phyloP scores from a whole-genome alignment of 2,329 filamentous ascomycete species.

The Xylariaceae sp. region DNA sequence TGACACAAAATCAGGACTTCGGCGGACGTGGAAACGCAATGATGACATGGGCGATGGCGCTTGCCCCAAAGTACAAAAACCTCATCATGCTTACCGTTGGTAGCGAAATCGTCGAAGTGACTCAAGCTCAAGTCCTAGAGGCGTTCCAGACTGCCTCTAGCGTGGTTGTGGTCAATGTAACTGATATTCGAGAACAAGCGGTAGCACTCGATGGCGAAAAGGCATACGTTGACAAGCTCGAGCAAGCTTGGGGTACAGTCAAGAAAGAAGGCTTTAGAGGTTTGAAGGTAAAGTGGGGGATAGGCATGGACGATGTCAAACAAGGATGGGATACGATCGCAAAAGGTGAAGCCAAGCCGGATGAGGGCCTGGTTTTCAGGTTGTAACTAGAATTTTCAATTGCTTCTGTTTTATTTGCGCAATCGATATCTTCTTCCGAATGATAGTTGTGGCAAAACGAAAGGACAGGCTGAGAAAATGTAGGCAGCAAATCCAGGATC shows the following conservation, averaged over 20 bases:
- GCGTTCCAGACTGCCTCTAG: too few relatives aligned
- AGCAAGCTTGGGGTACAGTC: constrained; percentile 19
- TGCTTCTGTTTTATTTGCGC: too few relatives aligned
- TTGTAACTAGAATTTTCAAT: too few relatives aligned
- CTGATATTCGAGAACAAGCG: constrained; percentile 20
- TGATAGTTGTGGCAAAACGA: too few relatives aligned
- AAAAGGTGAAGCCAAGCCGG: constrained; percentile 20
- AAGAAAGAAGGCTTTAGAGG: constrained; percentile 19
- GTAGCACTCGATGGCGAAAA: constrained; percentile 23
- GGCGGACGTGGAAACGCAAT: constrained; percentile 24
- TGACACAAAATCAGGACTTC: too few relatives aligned
- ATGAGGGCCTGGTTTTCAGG: constrained; percentile 28
- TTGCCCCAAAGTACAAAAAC: constrained; percentile 6
- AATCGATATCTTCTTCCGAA: too few relatives aligned
- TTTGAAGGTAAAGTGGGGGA: constrained; percentile 23
- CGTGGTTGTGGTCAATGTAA: constrained; percentile 22
- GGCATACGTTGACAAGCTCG: constrained; percentile 19
- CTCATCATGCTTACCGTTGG: constrained; percentile 21
- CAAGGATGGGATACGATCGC: constrained; percentile 28
- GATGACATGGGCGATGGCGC: constrained; percentile 18
- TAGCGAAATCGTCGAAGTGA: constrained; percentile 18
- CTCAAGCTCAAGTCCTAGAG: too few relatives aligned
- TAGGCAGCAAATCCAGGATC: too few relatives aligned
- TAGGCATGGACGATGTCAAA: constrained; percentile 26
- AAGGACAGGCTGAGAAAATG: too few relatives aligned